Conservation (phyloP, 805 yeast species). For the Candida easanensis region DNA sequence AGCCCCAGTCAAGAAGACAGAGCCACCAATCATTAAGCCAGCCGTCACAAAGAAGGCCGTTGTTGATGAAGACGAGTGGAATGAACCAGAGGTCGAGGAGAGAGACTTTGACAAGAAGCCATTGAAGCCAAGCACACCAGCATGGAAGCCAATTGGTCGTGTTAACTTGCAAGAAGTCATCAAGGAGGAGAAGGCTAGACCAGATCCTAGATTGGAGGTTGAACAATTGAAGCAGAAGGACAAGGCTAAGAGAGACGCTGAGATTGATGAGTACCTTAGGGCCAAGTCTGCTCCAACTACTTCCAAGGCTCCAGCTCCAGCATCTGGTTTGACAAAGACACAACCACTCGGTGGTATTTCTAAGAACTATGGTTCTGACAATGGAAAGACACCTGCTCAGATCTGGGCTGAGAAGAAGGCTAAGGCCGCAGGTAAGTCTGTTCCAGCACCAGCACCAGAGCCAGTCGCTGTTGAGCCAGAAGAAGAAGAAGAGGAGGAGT, state of each 20-base stretch:
- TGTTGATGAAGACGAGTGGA: conserved; percentile 39
- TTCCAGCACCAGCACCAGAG: conserved; percentile 19
- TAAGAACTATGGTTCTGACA: conserved; percentile 57
- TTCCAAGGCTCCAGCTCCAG: conserved; percentile 25
- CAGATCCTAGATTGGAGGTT: conserved; percentile 42
- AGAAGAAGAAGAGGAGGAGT: conserved; percentile 26
- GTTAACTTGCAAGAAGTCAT: conserved; percentile 46
- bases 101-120: conserved; percentile 50
- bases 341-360: conserved; percentile 58
- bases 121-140: conserved; percentile 39
- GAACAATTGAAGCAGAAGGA: conserved; percentile 34
- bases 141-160: conserved; percentile 63
- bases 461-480: conserved; percentile 30
- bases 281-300: conserved; percentile 31
- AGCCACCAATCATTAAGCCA: conserved; percentile 25
- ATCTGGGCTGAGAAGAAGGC: conserved; percentile 88
- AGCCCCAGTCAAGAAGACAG: conserved; percentile 17
- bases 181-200: conserved; percentile 40
- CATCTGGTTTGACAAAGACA: conserved; percentile 27
- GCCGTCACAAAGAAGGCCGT: conserved; percentile 15
- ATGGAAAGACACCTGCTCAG: conserved; percentile 92
- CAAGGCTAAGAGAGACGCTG: conserved; percentile 33
- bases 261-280: conserved; percentile 32
- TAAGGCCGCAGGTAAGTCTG: conserved; percentile 29
- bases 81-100: conserved; percentile 40